These are phyloP conservation scores for Coemansia aciculifera DNA, from an alignment of 192 early-diverging fungal species.

Conservation along the genomic window DNA sequence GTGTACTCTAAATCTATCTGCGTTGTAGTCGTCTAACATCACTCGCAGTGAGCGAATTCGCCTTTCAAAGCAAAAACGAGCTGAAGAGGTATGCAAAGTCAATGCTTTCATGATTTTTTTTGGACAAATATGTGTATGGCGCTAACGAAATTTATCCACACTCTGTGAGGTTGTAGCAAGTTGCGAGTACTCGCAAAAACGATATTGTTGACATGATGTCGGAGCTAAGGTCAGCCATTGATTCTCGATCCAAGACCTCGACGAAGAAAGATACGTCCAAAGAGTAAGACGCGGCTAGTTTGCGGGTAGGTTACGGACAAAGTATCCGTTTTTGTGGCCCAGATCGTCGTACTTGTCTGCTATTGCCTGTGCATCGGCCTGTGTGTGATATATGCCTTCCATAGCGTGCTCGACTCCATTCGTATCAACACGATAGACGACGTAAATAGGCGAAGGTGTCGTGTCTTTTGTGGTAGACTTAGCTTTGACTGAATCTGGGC, in stretches of 20 bases:
- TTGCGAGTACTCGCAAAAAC: conserved; percentile 8
- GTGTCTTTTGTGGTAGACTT: neutral
- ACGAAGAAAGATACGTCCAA: neutral
- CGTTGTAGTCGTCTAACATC: conserved; percentile 6
- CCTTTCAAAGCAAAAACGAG: conserved; percentile 24
- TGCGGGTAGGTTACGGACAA: conserved; percentile 12
- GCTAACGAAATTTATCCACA: neutral
- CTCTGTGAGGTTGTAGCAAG: conserved; percentile 17
- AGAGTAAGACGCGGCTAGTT: neutral
- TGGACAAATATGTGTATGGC: neutral
- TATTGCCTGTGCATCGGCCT: conserved; percentile 12
- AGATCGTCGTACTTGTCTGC: conserved; percentile 25
- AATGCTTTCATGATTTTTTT: neutral
- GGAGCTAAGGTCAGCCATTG: conserved; percentile 44
- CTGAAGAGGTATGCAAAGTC: conserved; percentile 24
- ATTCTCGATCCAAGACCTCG: conserved; percentile 10
- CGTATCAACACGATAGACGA: conserved; percentile 32
- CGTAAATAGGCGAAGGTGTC: neutral
- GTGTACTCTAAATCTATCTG: neutral
- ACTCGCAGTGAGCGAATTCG: conserved; percentile 49
- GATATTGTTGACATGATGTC: conserved; percentile 37
- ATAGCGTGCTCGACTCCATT: conserved; percentile 36
- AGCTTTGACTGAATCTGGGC: neutral
- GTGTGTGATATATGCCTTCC: conserved; percentile 12
- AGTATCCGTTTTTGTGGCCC: conserved; percentile 44